Conservation (phyloP, 345 rosid species). For the Linum lewisii region DNA sequence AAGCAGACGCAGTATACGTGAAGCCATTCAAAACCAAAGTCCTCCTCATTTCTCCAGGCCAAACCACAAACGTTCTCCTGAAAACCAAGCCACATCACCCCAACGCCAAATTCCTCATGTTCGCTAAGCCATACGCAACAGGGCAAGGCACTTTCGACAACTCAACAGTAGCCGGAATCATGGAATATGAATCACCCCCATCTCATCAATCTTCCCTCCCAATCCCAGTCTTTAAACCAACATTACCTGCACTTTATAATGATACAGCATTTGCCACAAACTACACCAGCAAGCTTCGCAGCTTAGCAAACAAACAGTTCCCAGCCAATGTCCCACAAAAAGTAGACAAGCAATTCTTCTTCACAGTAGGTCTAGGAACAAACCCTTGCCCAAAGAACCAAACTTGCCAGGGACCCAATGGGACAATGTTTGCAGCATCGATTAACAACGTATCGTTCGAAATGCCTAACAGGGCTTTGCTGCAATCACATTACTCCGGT, state of each 20-base stretch:
- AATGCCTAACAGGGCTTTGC: conserved; percentile 21
- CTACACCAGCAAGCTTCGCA: conserved; percentile 12
- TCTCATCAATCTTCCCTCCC: neutral
- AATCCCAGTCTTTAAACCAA: conserved; percentile 10
- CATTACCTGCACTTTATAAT: conserved; percentile 13
- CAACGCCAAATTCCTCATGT: conserved; percentile 17
- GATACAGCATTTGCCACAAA: conserved; percentile 16
- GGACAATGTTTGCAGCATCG: conserved; percentile 17
- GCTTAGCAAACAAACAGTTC: conserved; percentile 13
- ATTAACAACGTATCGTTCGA: conserved; percentile 19
- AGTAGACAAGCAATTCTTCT: conserved; percentile 15
- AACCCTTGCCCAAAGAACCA: conserved; percentile 19
- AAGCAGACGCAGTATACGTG: conserved; percentile 18
- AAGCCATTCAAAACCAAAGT: conserved; percentile 15
- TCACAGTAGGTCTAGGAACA: conserved; percentile 18
- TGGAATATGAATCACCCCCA: conserved; percentile 8
- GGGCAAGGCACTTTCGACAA: conserved; percentile 24
- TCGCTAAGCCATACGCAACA: conserved; percentile 18
- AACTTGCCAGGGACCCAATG: conserved; percentile 21
- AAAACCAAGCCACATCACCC: conserved; percentile 17
- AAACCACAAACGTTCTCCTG: conserved; percentile 19
- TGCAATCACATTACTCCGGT: conserved; percentile 13
- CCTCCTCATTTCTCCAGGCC: conserved; percentile 15
- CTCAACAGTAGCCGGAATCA: conserved; percentile 16
- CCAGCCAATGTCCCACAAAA: conserved; percentile 20